These are phyloP conservation scores for Fusarium secorum DNA, from an alignment of 2,329 filamentous ascomycete genomes.

Conservation along the genomic window DNA sequence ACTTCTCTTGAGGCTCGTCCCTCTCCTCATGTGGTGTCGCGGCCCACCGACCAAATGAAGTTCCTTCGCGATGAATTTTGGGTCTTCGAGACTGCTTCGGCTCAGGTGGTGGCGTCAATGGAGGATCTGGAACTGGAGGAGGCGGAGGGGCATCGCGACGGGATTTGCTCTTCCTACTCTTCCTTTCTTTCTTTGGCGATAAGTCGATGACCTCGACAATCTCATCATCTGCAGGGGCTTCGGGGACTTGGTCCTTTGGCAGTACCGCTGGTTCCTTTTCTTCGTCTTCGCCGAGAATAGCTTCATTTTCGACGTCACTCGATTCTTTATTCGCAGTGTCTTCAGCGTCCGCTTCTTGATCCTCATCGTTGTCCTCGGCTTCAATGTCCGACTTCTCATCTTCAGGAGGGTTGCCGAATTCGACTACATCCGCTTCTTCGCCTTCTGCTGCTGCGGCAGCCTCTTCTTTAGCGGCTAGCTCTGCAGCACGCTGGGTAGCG, in stretches of 20 bases:
- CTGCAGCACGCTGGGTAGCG: slow-evolving; percentile 22
- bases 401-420: background rate
- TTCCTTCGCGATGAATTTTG: slow-evolving; percentile 75
- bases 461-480: slow-evolving; percentile 37
- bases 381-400: slow-evolving; percentile 8
- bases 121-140: slow-evolving; percentile 55
- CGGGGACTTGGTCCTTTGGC: slow-evolving; percentile 44
- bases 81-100: slow-evolving; percentile 71
- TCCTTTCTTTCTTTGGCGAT: slow-evolving; percentile 55
- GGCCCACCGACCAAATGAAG: slow-evolving; percentile 80
- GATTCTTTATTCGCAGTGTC: slow-evolving; percentile 24
- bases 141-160: slow-evolving; percentile 50
- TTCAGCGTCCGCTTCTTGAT: background rate
- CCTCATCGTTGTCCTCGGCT: background rate
- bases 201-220: slow-evolving; percentile 60
- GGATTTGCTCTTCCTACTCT: slow-evolving; percentile 52
- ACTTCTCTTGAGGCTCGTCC: slow-evolving; percentile 67
- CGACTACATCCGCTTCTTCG: slow-evolving; percentile 1
- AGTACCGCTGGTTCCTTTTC: slow-evolving; percentile 43
- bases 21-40: slow-evolving; percentile 55
- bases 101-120: slow-evolving; percentile 61
- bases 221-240: slow-evolving; percentile 23
- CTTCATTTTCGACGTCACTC: slow-evolving; percentile 27
- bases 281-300: slow-evolving; percentile 31
- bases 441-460: slow-evolving; percentile 10